Evolutionary conservation across 495 filamentous ascomycete species (phyloP).

Genomic region (Penicillium riverlandense): DNA sequence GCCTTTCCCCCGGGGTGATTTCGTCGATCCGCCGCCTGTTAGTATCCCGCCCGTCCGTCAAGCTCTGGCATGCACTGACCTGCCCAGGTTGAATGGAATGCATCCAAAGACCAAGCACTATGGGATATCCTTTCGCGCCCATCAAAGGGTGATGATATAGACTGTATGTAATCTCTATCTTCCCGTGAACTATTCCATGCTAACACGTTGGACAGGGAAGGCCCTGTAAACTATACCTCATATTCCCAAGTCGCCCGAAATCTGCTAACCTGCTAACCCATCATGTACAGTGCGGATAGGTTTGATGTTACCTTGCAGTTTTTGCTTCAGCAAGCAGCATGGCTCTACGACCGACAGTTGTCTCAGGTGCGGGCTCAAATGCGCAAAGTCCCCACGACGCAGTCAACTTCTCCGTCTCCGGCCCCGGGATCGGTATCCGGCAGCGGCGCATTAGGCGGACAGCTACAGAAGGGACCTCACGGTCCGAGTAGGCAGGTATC

Average conservation of each 20-base stretch:
- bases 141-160: slow-evolving; percentile 65
- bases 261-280: slow-evolving; percentile 11
- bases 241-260: background rate
- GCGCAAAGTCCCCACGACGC: slow-evolving; percentile 57
- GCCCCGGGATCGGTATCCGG: slow-evolving; percentile 43
- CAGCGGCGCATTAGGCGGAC: slow-evolving; percentile 43
- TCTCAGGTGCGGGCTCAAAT: slow-evolving; percentile 87
- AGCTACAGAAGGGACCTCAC: slow-evolving; percentile 49
- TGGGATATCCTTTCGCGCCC: slow-evolving; percentile 81
- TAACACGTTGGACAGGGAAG: slow-evolving; percentile 58
- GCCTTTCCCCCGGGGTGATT: slow-evolving; percentile 79
- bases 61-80: too few relatives aligned
- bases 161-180: slow-evolving; percentile 53
- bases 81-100: slow-evolving; percentile 64
- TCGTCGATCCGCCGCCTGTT: slow-evolving; percentile 85
- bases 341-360: slow-evolving; percentile 87
- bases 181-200: background rate
- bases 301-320: slow-evolving; percentile 80
- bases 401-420: slow-evolving; percentile 38
- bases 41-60: slow-evolving; percentile 10
- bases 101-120: slow-evolving; percentile 75
- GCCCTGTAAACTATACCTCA: slow-evolving; percentile 52
- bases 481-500: slow-evolving; percentile 55
- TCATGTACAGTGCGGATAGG: slow-evolving; percentile 41
- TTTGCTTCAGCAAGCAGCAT: slow-evolving; percentile 87